A percentile compares a stretch with the other conserved stretches of the same genome.
These are phyloP conservation scores for Carex parvula DNA, from an alignment of 176 grass and related monocot genomes.

Conservation along the genomic window DNA sequence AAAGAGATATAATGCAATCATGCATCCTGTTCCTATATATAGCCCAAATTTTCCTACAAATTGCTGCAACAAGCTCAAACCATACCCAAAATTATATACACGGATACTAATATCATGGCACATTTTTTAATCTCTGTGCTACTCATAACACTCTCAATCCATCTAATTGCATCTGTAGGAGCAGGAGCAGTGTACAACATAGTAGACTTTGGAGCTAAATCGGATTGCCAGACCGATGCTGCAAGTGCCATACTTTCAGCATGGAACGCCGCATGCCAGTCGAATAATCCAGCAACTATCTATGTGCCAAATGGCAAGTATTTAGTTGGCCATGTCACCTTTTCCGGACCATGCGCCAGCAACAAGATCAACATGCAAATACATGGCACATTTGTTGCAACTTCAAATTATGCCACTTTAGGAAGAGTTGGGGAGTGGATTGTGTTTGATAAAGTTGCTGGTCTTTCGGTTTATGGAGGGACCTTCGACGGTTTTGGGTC, in stretches of 20 bases:
- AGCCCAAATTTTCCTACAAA: neutral
- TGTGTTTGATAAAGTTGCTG: constrained; percentile 37
- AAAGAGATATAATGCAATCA: neutral
- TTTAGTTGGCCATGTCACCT: constrained; percentile 30
- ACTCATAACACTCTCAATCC: neutral
- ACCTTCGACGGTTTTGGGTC: constrained; percentile 41
- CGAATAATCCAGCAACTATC: constrained; percentile 27
- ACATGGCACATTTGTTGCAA: constrained; percentile 42
- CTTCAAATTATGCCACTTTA: constrained; percentile 27
- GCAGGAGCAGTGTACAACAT: constrained; percentile 32
- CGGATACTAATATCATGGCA: constrained; percentile 19
- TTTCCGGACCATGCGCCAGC: constrained; percentile 37
- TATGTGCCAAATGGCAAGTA: constrained; percentile 43
- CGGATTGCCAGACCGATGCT: constrained; percentile 36
- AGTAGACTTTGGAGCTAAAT: constrained; percentile 34
- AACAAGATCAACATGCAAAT: constrained; percentile 24
- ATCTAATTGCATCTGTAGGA: neutral
- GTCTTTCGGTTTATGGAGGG: constrained; percentile 45
- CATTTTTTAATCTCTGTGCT: neutral
- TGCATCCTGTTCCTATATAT: constrained; percentile 27
- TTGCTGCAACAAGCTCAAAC: neutral
- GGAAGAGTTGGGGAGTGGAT: constrained; percentile 30
- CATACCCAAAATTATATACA: neutral
- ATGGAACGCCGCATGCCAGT: constrained; percentile 43
- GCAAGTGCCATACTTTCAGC: constrained; percentile 29